Base-by-base conservation (phyloP, 371 early-diverging fungal species). In the Mucor saturninus region DNA sequence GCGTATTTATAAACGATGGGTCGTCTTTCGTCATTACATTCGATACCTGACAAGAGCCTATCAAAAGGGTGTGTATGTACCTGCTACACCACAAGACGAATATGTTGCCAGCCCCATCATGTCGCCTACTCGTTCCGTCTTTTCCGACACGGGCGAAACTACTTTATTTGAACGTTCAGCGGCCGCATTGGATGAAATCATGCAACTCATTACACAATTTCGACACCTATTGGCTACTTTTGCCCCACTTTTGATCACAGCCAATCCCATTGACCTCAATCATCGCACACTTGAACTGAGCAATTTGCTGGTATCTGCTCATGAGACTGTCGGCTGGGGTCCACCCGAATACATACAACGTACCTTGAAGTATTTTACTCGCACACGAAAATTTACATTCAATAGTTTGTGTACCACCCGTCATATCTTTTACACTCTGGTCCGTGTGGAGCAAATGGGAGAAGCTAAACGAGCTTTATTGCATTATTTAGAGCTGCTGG, bases 341-440 rank as follows among this genome's bases (percentile, higher is more conserved):
- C 45, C 63, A 1, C 32, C 21, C 1, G 55, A 54, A 2, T 62
- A 67, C 62, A 63, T 46, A 45, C 67, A 71, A 30, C 54, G 52
- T 35, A 56, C 40, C 4, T 31, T 51, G 7, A 39, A 32, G 39
- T 76, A 68, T 40, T 71, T 92, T 51, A 85, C 86, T 51, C 79
- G 82, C 14, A 80, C 84, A 8, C 76, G 86, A 1, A 78, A 80
- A 61, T 79, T 80, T 49, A 91, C 91, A 0, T 91, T 88, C 70
- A 89, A 93, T 65, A 89, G 87, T 46, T 81, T 88, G 5, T 77
- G 80, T 5, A 76, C 90, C 29, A 51, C 87, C 28, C 86, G 91
- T 0, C 87, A 85, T 62, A 67, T 90, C 3, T 81, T 88, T 63
- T 78, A 81, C 42, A 71, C 83, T 0, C 72, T 89, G 21, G 61